Conservation (phyloP, 1,284 basidiomycete species). For the Naganishia sp. region DNA sequence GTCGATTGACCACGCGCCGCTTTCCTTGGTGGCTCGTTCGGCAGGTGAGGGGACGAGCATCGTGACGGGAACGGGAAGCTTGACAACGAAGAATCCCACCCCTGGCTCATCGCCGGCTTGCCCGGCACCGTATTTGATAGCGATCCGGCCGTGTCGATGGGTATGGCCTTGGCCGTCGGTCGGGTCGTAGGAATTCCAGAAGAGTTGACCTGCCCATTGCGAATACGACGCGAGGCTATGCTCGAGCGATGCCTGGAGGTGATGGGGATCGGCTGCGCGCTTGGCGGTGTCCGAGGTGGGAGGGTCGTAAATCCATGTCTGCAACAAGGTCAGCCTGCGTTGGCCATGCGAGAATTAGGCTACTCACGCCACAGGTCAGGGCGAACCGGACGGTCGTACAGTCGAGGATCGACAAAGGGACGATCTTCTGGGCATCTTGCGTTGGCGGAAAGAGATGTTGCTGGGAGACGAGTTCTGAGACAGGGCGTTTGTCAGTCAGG, state of each 20-base stretch:
- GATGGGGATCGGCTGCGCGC: conserved; percentile 2
- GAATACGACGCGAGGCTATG: conserved; percentile 52
- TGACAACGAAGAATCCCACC: conserved; percentile 50
- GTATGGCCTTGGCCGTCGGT: conserved; percentile 40
- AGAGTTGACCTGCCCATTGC: conserved; percentile 55
- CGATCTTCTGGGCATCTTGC: not conserved
- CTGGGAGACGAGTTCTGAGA: conserved; percentile 5
- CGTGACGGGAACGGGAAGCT: conserved; percentile 34
- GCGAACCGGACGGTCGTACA: conserved; percentile 26
- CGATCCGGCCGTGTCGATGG: conserved; percentile 51
- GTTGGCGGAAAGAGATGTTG: not conserved
- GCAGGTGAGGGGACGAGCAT: conserved; percentile 43
- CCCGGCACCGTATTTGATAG: conserved; percentile 46
- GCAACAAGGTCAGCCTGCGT: not conserved
- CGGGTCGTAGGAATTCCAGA: conserved; percentile 43
- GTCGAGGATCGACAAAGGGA: conserved; percentile 29
- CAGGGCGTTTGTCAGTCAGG: not conserved
- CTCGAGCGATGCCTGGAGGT: conserved; percentile 45
- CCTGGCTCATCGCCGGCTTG: conserved; percentile 50
- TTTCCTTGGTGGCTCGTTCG: conserved; percentile 33
- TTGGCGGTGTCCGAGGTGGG: conserved; percentile 1
- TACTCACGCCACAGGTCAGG: conserved; percentile 31
- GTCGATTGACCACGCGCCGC: conserved; percentile 29
- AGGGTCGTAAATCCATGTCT: conserved; percentile 48
- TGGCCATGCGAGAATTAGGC: too few relatives aligned